Evolutionary conservation across 768 basidiomycete species (phyloP), one percentile per base, ranked within the genome.

Genomic region (Antrodiella citrinella): DNA sequence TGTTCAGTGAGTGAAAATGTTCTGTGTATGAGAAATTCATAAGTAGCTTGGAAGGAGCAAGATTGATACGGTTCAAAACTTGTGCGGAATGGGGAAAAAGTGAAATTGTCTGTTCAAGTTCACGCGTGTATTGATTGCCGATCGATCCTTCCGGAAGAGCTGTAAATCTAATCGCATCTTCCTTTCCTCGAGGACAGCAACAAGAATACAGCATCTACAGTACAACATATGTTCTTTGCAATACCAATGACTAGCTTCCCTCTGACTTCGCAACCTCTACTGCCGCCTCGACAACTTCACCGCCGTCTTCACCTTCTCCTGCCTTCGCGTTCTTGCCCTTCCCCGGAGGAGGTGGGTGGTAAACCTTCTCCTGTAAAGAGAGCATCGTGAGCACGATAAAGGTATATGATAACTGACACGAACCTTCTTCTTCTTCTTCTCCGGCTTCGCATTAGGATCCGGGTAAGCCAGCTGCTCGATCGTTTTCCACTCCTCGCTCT

Each of bases 391-490:
- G 24, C 5, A 18, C 19, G 5, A 30, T 2, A 23, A 18, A 44
- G 4, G n/a, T n/a, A n/a, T n/a, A n/a, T n/a, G n/a, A n/a, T n/a
- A n/a, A n/a, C n/a, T n/a, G n/a, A 7, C 45, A 45, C 65, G 7
- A 38, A 63, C 70, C 66, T 72, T 73, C 72, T 86, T 86, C 65
- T 86, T 89, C 68, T 81, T 82, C 55, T 76, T 74, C 55, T 76
- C 75, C 7, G 72, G 70, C 57, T 81, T 79, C 0, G 77, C 78
- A 46, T 78, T 82, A 0, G 80, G 80, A 64, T 84, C 78, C 1
- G 93, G 92, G 70, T 97, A 99, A 10, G 92, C 96, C 19, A 84
- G 67, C 59, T 74, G 77, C 62, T 86, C 85, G 4, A 84, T 71
- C 59, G 71, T 72, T 66, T 87, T 80, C 82, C 91, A 97, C 62